Base-by-base conservation (phyloP, 2,329 filamentous ascomycete genomes). In the Cryphonectria carpinicola region DNA sequence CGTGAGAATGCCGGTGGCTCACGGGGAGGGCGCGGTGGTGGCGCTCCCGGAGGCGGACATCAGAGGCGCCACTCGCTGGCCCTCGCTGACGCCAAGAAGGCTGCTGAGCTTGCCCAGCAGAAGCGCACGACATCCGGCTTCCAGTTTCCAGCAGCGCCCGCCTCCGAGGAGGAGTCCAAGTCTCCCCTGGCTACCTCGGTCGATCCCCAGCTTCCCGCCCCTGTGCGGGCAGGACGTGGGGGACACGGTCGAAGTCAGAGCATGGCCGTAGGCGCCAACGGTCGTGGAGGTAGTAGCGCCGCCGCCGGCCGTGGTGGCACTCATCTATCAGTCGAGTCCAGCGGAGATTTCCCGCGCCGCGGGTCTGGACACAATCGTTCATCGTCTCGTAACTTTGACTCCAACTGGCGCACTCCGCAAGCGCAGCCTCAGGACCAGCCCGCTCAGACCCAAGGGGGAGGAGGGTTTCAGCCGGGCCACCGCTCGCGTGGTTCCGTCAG, bases 41-140 rank as follows among this genome's bases (percentile, higher is more conserved):
- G 92, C 74, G 91, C 91, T 73, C 86, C 87, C 68, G 86, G 89
- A 72, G 88, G 90, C 77, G 95, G 95, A 73, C 96, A 99, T 80
- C 92, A 97, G 81, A 90, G 96, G 79, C 92, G 96, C 82, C 96
- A 99, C 83, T 99, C 96, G 28, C 86, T 99, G 74, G 96, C 95
- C 74, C 85, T 99, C 74, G 93, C 95, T 52, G 96, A 99, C 82
- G 96, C 96, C 65, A 98, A 97, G 84, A 98, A 98, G 84, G 96
- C 96, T 64, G 96, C 96, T 70, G 96, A 99, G 81, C 84, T 97
- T 74, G 96, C 96, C 65, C 96, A 99, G 83, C 95, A 97, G 85
- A 98, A 98, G 84, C 89, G 95, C 81, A 97, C 95, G 69, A 94
- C 95, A 73, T 94, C 93, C 74, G 94, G 91, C 70, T 99, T 98